Evolutionary conservation across 176 grass and related monocot species (phyloP).

Genomic region (Aegilops speltoides): DNA sequence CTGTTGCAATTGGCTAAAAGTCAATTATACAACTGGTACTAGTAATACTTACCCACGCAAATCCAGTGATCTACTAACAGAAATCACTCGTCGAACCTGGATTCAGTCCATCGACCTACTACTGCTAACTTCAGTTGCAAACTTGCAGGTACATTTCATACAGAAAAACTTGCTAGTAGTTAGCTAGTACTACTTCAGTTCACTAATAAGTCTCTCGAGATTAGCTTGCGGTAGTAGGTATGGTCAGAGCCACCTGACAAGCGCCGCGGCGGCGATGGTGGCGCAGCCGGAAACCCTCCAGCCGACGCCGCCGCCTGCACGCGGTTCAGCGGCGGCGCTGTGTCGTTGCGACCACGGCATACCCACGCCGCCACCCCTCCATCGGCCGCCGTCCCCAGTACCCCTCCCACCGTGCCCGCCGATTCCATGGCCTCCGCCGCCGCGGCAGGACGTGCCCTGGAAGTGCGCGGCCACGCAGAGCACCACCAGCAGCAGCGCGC

Average conservation of each 20-base stretch:
- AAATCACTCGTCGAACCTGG: too few species aligned
- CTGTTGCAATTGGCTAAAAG: too few species aligned
- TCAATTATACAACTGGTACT: too few species aligned
- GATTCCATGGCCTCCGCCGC: neutral
- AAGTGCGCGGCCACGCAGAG: neutral
- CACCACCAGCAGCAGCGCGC: neutral
- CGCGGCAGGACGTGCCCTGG: neutral
- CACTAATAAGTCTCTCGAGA: neutral
- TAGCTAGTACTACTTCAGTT: too few species aligned
- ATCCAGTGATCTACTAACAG: too few species aligned
- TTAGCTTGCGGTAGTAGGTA: neutral
- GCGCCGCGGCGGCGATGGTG: neutral
- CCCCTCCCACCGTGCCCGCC: neutral
- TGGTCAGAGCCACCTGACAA: conserved; percentile 13
- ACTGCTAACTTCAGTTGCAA: neutral
- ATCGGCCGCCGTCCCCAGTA: neutral
- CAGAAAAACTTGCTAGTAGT: neutral
- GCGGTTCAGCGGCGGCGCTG: neutral
- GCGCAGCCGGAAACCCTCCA: conserved; percentile 19
- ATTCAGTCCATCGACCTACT: too few species aligned
- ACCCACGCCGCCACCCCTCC: neutral
- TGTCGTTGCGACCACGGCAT: neutral
- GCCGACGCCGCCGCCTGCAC: neutral
- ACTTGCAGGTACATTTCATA: neutral
- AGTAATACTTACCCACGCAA: too few species aligned